A percentile compares a stretch with the other conserved stretches of the same genome.
These are phyloP conservation scores for Populus euphratica DNA, from an alignment of 345 rosid genomes.

Conservation along the genomic window DNA sequence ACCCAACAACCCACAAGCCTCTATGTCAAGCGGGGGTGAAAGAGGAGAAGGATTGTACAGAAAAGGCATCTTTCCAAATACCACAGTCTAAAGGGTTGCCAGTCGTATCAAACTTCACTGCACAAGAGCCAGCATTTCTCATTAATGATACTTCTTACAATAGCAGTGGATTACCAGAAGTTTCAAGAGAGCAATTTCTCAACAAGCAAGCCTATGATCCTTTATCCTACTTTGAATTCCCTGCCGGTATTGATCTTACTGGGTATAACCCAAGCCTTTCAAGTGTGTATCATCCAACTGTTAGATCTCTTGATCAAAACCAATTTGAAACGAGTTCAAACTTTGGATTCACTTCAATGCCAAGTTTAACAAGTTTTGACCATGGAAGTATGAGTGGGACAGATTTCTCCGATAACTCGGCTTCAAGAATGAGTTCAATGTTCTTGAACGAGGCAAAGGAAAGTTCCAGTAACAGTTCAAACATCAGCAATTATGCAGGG, in stretches of 20 bases:
- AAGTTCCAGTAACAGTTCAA: slow-evolving; percentile 53
- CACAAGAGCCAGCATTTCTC: slow-evolving; percentile 41
- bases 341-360: slow-evolving; percentile 42
- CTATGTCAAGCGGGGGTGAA: slow-evolving; percentile 27
- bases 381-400: slow-evolving; percentile 33
- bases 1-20: slow-evolving; percentile 58
- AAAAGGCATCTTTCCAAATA: slow-evolving; percentile 7
- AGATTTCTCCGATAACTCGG: slow-evolving; percentile 42
- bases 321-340: slow-evolving; percentile 30
- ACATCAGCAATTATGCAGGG: slow-evolving; percentile 40
- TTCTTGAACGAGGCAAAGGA: slow-evolving; percentile 38
- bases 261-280: slow-evolving; percentile 26
- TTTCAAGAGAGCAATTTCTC: slow-evolving; percentile 26
- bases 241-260: slow-evolving; percentile 17
- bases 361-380: slow-evolving; percentile 42
- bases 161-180: slow-evolving; percentile 20
- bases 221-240: slow-evolving; percentile 36
- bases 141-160: slow-evolving; percentile 16
- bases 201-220: slow-evolving; percentile 34
- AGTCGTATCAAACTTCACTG: slow-evolving; percentile 21
- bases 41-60: slow-evolving; percentile 25
- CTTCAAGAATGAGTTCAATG: slow-evolving; percentile 35
- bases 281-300: slow-evolving; percentile 18
- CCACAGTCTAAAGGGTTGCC: slow-evolving; percentile 5
- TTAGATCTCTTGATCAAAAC: slow-evolving; percentile 16